Percentiles rank a stretch among this genome's conserved stretches.
phyloP scores from a whole-genome alignment of 2,329 filamentous ascomycete genomes.

The Penicillium griseofulvum region DNA sequence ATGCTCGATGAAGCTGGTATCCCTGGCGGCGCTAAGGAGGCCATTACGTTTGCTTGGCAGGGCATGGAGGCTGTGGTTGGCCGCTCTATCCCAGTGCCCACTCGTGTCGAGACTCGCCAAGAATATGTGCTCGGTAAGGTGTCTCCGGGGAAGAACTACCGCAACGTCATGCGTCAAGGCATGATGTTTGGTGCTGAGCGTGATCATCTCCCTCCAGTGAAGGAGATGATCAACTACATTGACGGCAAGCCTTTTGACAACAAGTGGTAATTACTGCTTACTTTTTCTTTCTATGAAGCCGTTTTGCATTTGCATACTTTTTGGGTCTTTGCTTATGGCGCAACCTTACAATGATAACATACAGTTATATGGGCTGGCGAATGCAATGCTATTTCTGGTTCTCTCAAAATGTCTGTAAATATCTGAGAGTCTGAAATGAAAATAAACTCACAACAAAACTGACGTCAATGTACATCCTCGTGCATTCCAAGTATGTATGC shows the following conservation, averaged over 20 bases:
- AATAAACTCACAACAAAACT: neutral
- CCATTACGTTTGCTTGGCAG: conserved; percentile 60
- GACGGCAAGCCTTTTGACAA: conserved; percentile 51
- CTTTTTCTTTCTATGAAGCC: neutral
- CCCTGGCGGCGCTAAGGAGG: conserved; percentile 58
- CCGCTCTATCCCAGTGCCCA: conserved; percentile 54
- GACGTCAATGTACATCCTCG: neutral
- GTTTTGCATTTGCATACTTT: neutral
- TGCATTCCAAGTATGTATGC: neutral
- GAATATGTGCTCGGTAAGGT: conserved; percentile 57
- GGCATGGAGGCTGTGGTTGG: conserved; percentile 60
- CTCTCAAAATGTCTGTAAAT: no score
- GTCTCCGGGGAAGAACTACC: conserved; percentile 55
- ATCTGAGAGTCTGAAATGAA: neutral
- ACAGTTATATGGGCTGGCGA: neutral
- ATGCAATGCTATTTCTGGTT: neutral
- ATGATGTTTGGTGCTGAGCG: conserved; percentile 51
- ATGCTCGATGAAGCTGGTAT: conserved; percentile 60
- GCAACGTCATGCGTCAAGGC: conserved; percentile 53
- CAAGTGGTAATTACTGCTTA: conserved; percentile 35
- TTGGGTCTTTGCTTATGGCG: neutral
- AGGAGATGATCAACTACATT: conserved; percentile 52
- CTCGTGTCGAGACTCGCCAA: conserved; percentile 53
- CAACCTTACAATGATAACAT: neutral
- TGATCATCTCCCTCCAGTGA: conserved; percentile 48